These are phyloP conservation scores for Pichia sp. DNA, from an alignment of 1,139 yeast species.

Conservation along the genomic window DNA sequence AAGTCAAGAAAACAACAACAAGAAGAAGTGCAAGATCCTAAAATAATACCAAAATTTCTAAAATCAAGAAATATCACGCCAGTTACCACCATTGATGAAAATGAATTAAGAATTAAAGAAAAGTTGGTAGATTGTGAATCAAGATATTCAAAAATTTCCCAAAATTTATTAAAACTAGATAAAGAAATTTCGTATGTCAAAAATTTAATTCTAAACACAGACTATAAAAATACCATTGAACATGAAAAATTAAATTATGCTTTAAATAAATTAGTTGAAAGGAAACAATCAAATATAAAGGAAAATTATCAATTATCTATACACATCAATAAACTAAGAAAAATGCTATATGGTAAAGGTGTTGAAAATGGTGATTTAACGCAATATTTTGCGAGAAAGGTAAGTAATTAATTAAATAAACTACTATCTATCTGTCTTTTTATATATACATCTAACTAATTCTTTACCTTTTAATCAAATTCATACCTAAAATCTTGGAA, in stretches of 20 bases:
- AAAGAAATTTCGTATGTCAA: conserved; percentile 29
- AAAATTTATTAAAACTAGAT: conserved; percentile 24
- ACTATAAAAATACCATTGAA: conserved; percentile 13
- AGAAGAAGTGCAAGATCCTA: background rate
- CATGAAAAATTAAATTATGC: conserved; percentile 26
- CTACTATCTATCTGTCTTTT: background rate
- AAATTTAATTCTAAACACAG: conserved; percentile 15
- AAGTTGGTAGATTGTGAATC: conserved; percentile 19
- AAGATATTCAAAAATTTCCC: conserved; percentile 17
- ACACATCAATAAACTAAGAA: conserved; percentile 24
- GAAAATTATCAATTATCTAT: conserved; percentile 28
- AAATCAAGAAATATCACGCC: conserved; percentile 18
- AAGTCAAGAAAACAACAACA: background rate
- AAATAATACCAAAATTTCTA: conserved; percentile 9
- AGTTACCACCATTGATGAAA: conserved; percentile 14
- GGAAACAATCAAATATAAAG: conserved; percentile 24
- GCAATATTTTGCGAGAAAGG: conserved; percentile 22
- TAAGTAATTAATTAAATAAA: conserved; percentile 5
- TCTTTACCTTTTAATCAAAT: background rate
- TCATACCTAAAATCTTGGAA: conserved; percentile 1
- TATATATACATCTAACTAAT: too few species aligned
- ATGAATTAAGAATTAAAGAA: conserved; percentile 7
- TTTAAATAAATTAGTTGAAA: conserved; percentile 24
- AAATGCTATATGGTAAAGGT: conserved; percentile 24
- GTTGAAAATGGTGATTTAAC: conserved; percentile 26